phyloP scores from a whole-genome alignment of 495 filamentous ascomycete genomes.

The Aspergillus coremiiformis region DNA sequence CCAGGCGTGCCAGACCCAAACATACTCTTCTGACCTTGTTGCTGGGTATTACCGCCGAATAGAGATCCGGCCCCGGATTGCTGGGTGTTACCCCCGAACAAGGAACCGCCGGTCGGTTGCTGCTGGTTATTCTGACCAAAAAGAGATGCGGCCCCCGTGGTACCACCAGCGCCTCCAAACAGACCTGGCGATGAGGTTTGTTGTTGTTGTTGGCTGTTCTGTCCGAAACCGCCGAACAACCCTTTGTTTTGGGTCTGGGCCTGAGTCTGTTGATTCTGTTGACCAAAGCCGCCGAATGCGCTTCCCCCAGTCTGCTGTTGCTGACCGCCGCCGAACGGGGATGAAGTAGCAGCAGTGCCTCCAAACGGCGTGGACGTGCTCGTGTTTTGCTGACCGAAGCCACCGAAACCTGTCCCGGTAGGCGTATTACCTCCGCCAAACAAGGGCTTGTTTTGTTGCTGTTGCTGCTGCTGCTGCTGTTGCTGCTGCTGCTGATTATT shows the following conservation, averaged over 20 bases:
- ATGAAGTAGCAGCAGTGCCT: conserved; percentile 26
- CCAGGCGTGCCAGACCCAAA: conserved; percentile 23
- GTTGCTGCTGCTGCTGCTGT: conserved; percentile 28
- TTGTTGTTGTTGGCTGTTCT: conserved; percentile 32
- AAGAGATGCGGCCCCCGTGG: conserved; percentile 25
- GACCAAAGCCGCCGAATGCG: conserved; percentile 41
- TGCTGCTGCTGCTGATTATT: conserved; percentile 32
- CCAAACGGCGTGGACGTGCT: conserved; percentile 35
- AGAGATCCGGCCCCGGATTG: conserved; percentile 23
- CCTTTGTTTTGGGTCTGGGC: conserved; percentile 37
- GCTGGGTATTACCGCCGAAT: conserved; percentile 33
- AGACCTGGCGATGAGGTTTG: conserved; percentile 27
- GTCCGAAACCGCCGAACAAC: conserved; percentile 35
- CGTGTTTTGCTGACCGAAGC: conserved; percentile 37
- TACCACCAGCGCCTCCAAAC: conserved; percentile 33
- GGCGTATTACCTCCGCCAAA: conserved; percentile 23
- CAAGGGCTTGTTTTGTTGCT: conserved; percentile 35
- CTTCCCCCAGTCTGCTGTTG: conserved; percentile 32
- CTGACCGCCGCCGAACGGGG: conserved; percentile 31
- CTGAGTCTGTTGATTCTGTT: conserved; percentile 38
- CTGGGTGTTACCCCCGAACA: conserved; percentile 40
- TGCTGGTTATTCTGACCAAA: conserved; percentile 37
- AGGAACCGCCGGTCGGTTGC: conserved; percentile 32
- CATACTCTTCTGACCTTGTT: conserved; percentile 34
- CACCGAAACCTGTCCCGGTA: conserved; percentile 30